Base-by-base conservation (phyloP, 148 eudicot genomes). In the Persicaria tinctoria region DNA sequence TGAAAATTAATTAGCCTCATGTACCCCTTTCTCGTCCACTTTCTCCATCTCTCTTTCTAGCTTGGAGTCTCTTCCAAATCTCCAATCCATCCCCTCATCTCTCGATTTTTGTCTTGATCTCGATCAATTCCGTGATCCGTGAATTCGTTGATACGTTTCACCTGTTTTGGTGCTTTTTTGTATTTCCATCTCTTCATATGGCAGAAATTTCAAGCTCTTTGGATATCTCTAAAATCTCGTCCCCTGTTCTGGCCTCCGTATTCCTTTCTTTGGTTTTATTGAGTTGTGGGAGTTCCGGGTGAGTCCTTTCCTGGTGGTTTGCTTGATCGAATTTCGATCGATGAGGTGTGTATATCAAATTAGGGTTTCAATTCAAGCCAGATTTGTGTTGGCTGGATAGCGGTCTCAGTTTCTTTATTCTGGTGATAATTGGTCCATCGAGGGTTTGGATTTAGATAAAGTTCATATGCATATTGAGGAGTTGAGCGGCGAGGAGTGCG, bases 391-490 rank as follows among this genome's bases (percentile, higher is more conserved):
- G 17, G 47, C 63, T 74, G 14, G 68, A 63, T 74, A 20, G 18
- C 41, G 11, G 17, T 46, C 13, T 27, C 6, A 41, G 27, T 73
- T 18, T 68, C 46, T 13, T 20, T 16, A 32, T 6, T 54, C 45
- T 72, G 75, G 16, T 23, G 6, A 53, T 55, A 45, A 41, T 64
- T 2, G 59, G 7, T 59, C 23, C 23, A 8, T 10, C 17, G 70
- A 23, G 38, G 68, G 51, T 41, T 74, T 74, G 53, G 46, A 27
- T 51, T 73, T 51, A 44, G 76, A 1, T 54, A 2, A 74, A 70
- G 73, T 78, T 82, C 81, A 81, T 72, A 92, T 92, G 97, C 68
- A 80, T 86, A 87, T 92, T 59, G 89, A 90, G 86, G 97, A 92
- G 74, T 76, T 82, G 54, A 77, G 76, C 48, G 79, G 74, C 60